Percentiles rank a stretch among this genome's conserved stretches.
phyloP scores from a whole-genome alignment of 257 asterid genomes.

The Haberlea rhodopensis region DNA sequence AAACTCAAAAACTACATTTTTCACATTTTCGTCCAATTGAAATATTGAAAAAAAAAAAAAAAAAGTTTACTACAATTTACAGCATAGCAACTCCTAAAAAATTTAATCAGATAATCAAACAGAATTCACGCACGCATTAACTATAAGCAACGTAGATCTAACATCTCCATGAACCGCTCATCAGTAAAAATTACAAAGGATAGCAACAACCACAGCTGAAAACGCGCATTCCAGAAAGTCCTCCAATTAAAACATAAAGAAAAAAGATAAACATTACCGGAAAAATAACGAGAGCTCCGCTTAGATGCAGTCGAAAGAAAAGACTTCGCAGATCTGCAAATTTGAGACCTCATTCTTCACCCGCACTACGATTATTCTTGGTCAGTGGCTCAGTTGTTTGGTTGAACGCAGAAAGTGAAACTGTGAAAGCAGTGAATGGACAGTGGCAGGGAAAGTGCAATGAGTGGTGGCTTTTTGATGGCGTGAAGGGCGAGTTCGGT shows the following conservation, averaged over 20 bases:
- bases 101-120: neutral
- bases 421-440: neutral
- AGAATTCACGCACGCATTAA: neutral
- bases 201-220: conserved; percentile 4
- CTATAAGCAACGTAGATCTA: neutral
- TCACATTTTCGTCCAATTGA: too few relatives aligned
- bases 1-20: neutral
- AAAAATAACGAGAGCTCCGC: conserved; percentile 63
- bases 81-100: neutral
- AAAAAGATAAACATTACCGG: conserved; percentile 43
- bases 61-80: neutral
- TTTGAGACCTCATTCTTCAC: conserved; percentile 70
- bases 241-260: neutral
- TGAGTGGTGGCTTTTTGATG: neutral
- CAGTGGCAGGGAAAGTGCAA: neutral
- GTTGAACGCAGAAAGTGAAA: neutral
- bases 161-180: neutral
- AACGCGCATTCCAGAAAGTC: neutral
- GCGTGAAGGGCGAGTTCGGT: neutral
- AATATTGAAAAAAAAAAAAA: too few relatives aligned
- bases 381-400: neutral
- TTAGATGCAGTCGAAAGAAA: conserved; percentile 68
- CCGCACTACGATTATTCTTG: neutral
- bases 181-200: neutral
- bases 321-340: conserved; percentile 80